Percentiles rank a stretch among this genome's conserved stretches.
Conservation (phyloP, 2,329 filamentous ascomycete species). For the Aureobasidium sp. region DNA sequence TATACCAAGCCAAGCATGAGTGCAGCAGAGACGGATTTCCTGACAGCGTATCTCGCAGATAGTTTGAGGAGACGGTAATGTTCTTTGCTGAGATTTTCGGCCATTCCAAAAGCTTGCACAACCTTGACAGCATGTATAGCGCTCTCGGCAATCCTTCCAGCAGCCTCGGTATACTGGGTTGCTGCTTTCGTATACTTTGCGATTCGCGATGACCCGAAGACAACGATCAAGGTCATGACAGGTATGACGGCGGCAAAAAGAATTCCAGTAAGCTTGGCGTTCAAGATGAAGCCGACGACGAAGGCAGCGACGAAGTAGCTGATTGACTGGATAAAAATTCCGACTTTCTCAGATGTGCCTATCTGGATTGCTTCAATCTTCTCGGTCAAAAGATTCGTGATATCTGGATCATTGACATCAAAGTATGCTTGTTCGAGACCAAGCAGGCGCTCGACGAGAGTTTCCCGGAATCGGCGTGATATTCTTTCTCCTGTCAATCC, state of each 20-base stretch:
- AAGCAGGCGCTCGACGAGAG: conserved; percentile 41
- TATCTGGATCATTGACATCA: conserved; percentile 45
- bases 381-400: conserved; percentile 40
- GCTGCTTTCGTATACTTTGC: conserved; percentile 35
- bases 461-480: conserved; percentile 40
- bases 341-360: conserved; percentile 42
- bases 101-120: conserved; percentile 43
- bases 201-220: conserved; percentile 36
- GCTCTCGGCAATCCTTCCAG: conserved; percentile 39
- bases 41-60: conserved; percentile 32
- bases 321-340: conserved; percentile 40
- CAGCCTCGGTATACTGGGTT: conserved; percentile 34
- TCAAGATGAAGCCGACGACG: conserved; percentile 39
- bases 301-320: conserved; percentile 42
- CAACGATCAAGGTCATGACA: conserved; percentile 39
- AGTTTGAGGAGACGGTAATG: conserved; percentile 31
- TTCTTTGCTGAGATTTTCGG: conserved; percentile 33
- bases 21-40: conserved; percentile 36
- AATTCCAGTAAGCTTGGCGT: conserved; percentile 36
- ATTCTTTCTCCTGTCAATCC: conserved; percentile 45
- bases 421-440: conserved; percentile 48
- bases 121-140: conserved; percentile 41
- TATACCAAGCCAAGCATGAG: conserved; percentile 38
- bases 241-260: conserved; percentile 43
- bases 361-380: conserved; percentile 42